phyloP scores from a whole-genome alignment of 768 basidiomycete genomes.

The Collybia mongolica region DNA sequence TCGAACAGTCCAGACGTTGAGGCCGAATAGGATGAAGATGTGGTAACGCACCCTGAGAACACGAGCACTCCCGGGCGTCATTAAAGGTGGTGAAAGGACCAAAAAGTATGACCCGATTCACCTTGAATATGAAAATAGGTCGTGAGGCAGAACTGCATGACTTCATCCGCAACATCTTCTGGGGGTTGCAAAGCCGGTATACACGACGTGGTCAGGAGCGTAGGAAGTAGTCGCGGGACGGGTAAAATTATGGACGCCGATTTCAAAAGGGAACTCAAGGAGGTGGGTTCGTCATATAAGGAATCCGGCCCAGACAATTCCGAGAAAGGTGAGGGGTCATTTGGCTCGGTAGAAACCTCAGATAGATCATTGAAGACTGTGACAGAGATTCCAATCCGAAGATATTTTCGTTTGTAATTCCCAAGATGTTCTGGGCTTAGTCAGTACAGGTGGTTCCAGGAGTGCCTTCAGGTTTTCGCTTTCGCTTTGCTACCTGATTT shows the following conservation, averaged over 20 bases:
- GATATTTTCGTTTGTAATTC: conserved; percentile 10
- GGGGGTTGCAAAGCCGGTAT: conserved; percentile 56
- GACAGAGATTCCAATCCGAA: conserved; percentile 16
- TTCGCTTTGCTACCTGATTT: not conserved
- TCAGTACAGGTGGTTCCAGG: not conserved
- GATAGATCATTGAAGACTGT: not conserved
- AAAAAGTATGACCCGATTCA: conserved; percentile 90
- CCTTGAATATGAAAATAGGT: conserved; percentile 50
- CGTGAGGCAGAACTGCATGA: conserved; percentile 50
- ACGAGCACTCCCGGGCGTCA: conserved; percentile 83
- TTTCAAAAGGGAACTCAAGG: not conserved
- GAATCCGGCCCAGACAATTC: conserved; percentile 35
- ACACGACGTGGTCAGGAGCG: conserved; percentile 42
- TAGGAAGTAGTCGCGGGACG: conserved; percentile 9
- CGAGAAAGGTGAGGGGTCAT: conserved; percentile 10
- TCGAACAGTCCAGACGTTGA: not conserved
- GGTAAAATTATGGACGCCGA: not conserved
- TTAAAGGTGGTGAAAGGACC: conserved; percentile 67
- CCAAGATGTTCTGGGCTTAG: not conserved
- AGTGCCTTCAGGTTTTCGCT: not conserved
- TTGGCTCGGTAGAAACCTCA: not conserved
- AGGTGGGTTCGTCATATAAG: conserved; percentile 42
- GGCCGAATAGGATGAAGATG: not conserved
- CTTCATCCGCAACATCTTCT: conserved; percentile 45
- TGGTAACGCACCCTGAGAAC: conserved; percentile 63